Base-by-base conservation (phyloP, 2,329 filamentous ascomycete species). In the Fusarium anthophilum region DNA sequence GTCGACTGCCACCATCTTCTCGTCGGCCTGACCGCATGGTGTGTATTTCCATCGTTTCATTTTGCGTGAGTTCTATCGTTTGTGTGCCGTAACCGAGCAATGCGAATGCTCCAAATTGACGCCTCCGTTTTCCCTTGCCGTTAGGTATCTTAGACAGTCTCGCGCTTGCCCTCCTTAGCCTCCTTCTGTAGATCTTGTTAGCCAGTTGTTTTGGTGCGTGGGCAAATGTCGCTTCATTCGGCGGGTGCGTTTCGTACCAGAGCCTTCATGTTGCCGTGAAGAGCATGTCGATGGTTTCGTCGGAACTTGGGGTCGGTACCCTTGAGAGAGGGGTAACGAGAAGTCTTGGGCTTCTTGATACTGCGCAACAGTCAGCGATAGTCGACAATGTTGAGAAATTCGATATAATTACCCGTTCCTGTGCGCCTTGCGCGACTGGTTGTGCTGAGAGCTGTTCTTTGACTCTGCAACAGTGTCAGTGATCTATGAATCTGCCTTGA, bases 301-400 rank as follows among this genome's bases (percentile, higher is more conserved):
- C 96, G 93, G 91, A 99, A 99, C 92, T 99, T 99, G 85, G 96
- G 95, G 89, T 99, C 96, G 86, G 94, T 96, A 83, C 96, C 96
- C 86, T 98, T 98, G 83, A 99, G 93, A 81, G 96, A 98, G 79
- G 96, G 96, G 90, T 99, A 99, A 90, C 96, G 92, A 88, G 95
- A 92, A 84, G 96, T 98, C 92, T 98, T 98, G 79, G 96, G 96
- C 93, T 98, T 98, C 93, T 98, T 98, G 92, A 99, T 99, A 89
- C 96, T 98, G 85, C 48, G 35, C 56, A n/a, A 35, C 44, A 41
- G 76, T 81, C 47, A 80, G 70, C 26, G 48, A 66, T 37, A 24
- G 44, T 48, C 44, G 59, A 48, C 37, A 41, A 32, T 26, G n/a
- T 26, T 28, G 44, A 45, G 14, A 28, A 48, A 44, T 45, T 45